Evolutionary conservation across 352 stramenopile species (phyloP).

Genomic region (Phytophthora ohioensis): DNA sequence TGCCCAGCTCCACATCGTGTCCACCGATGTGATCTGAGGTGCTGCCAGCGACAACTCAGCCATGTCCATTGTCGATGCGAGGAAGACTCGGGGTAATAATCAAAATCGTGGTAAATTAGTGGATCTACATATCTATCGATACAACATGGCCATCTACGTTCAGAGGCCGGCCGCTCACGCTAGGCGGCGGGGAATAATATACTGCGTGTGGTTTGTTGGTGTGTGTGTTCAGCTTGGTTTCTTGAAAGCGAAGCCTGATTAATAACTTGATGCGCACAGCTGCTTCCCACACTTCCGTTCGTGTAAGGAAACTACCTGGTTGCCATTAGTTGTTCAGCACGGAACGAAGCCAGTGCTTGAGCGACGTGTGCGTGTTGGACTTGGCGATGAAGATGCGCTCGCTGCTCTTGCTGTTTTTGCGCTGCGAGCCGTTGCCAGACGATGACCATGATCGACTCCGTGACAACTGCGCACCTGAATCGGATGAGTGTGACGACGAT

Average conservation of each 20-base stretch:
- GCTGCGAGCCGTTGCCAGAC: slow-evolving; percentile 28
- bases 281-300: slow-evolving; percentile 30
- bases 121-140: slow-evolving; percentile 46
- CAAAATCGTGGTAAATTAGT: slow-evolving; percentile 52
- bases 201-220: slow-evolving; percentile 23
- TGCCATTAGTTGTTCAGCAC: slow-evolving; percentile 60
- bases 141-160: slow-evolving; percentile 21
- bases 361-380: slow-evolving; percentile 75
- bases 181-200: slow-evolving; percentile 31
- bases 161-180: slow-evolving; percentile 17
- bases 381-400: slow-evolving; percentile 70
- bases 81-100: slow-evolving; percentile 31
- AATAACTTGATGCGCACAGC: slow-evolving; percentile 26
- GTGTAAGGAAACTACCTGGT: slow-evolving; percentile 6
- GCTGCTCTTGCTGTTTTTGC: slow-evolving; percentile 43
- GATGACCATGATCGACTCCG: slow-evolving; percentile 44
- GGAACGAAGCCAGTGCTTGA: slow-evolving; percentile 76
- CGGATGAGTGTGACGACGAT: slow-evolving; percentile 26
- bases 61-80: slow-evolving; percentile 19
- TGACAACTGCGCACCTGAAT: slow-evolving; percentile 23
- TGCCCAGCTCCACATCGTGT: slow-evolving; percentile 10
- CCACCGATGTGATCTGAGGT: background rate
- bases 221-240: slow-evolving; percentile 9
- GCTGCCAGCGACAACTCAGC: background rate
- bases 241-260: slow-evolving; percentile 22